These are phyloP conservation scores for Podila verticillata DNA, from an alignment of 192 early-diverging fungal genomes.

Conservation along the genomic window DNA sequence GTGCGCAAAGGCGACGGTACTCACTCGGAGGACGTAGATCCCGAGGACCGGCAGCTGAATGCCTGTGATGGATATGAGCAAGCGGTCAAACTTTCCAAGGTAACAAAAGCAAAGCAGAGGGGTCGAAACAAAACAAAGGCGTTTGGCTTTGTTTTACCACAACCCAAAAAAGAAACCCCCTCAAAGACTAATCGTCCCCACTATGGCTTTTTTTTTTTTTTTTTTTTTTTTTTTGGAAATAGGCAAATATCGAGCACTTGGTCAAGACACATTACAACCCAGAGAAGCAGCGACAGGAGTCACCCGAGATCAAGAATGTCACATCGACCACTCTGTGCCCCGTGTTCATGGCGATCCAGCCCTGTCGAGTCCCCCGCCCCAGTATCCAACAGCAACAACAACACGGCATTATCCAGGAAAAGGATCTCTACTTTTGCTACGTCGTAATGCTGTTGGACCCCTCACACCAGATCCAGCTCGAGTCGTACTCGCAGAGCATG, in stretches of 20 bases:
- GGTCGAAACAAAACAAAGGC: too few species aligned
- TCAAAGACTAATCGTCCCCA: too few species aligned
- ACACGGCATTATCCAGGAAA: conserved; percentile 25
- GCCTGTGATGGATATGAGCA: conserved; percentile 66
- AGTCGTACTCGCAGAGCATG: conserved; percentile 64
- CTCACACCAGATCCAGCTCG: conserved; percentile 59
- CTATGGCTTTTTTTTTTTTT: too few species aligned
- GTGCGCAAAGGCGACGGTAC: conserved; percentile 56
- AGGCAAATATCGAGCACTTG: conserved; percentile 68
- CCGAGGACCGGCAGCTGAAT: conserved; percentile 57
- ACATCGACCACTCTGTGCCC: conserved; percentile 58
- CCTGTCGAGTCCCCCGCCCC: conserved; percentile 51
- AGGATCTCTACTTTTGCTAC: conserved; percentile 50
- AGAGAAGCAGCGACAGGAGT: conserved; percentile 12
- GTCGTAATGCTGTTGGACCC: conserved; percentile 61
- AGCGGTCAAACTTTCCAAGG: conserved; percentile 62
- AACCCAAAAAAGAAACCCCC: too few species aligned
- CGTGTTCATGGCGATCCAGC: conserved; percentile 69
- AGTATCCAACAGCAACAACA: conserved; percentile 1
- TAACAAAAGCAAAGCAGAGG: conserved; percentile 9
- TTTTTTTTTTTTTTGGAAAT: too few species aligned
- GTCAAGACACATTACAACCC: conserved; percentile 58
- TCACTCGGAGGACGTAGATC: conserved; percentile 34
- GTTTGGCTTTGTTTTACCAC: too few species aligned
- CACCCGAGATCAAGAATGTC: conserved; percentile 15